A percentile compares a stretch with the other conserved stretches of the same genome.
Evolutionary conservation across 805 yeast species (phyloP).

Genomic region (Lipomyces mesembrius): DNA sequence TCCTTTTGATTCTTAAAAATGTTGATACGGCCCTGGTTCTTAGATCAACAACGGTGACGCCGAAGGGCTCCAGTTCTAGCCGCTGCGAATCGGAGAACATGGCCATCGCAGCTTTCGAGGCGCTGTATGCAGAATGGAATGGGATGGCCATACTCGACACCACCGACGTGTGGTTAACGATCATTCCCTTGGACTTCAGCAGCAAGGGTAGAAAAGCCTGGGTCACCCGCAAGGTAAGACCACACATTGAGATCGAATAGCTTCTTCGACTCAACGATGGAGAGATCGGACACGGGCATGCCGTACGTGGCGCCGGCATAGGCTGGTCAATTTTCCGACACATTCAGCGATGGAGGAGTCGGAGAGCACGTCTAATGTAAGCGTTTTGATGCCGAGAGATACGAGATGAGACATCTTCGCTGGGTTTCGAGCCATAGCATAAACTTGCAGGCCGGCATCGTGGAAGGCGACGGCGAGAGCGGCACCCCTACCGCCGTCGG

Average conservation of each 20-base stretch:
- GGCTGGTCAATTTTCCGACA: background rate
- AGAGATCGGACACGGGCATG: conserved; percentile 13
- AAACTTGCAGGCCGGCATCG: background rate
- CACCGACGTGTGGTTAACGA: conserved; percentile 1
- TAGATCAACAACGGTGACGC: conserved; percentile 8
- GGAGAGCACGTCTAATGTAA: background rate
- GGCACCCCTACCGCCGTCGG: background rate
- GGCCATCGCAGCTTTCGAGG: conserved; percentile 21
- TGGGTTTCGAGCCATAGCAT: background rate
- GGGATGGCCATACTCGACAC: background rate
- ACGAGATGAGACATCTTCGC: background rate
- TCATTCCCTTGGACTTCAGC: conserved; percentile 16
- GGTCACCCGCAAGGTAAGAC: conserved; percentile 2
- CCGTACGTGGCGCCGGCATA: conserved; percentile 9
- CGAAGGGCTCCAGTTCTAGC: conserved; percentile 16
- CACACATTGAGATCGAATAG: conserved; percentile 11
- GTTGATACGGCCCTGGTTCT: conserved; percentile 9
- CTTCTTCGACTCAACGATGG: background rate
- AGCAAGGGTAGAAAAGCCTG: conserved; percentile 10
- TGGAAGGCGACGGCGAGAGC: background rate
- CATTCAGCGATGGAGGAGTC: background rate
- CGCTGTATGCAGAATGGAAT: conserved; percentile 13
- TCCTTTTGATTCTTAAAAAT: background rate
- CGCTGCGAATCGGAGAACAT: conserved; percentile 14
- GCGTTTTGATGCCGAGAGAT: background rate